Base-by-base conservation (phyloP, 2,329 filamentous ascomycete species). In the Neocatenulostroma microsporum region DNA sequence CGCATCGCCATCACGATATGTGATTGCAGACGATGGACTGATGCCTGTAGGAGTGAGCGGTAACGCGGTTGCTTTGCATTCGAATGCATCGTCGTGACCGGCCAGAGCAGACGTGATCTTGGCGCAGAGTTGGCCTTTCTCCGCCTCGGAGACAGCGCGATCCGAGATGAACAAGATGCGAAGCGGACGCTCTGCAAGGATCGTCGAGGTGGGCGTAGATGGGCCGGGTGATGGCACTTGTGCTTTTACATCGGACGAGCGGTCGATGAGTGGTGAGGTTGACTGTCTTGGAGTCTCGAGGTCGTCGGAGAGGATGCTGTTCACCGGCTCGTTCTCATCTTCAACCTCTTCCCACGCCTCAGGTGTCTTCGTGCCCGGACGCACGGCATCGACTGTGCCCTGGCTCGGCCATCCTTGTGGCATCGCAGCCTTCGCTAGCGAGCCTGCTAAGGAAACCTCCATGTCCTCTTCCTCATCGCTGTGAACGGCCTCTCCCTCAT, bases 261-360 rank as follows among this genome's bases (percentile, higher is more conserved):
- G 12, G 15, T 30, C 11, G 25, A 30, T 20, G 30, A 34, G 4
- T 5, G 33, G 28, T 10, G 51, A 44, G 14, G 47, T 48, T 1
- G 54, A 58, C 32, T 56, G 54, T 11, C 48, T 49, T 7, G 55
- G 55, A 7, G 55, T 58, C 40, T 56, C 54, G 11, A 55, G 40
- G 21, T 57, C 51, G 3, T 57, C 55, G 3, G 49, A 48, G 21
- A 49, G 42, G 40, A 50, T 55, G 41, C 49, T 54, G 32, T 54
- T 44, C 17, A 51, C 38, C 33, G 47, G 33, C 21, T 50, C 48
- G 21, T 51, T 49, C 43, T 51, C 51, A 11, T 36, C 37, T 18
- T 47, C 41, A 18, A 37, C 21, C 40, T 49, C 40, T n/a, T n/a
- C n/a, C n/a, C n/a, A n/a, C n/a, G n/a, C n/a, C n/a, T n/a, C n/a